Evolutionary conservation across 2,329 filamentous ascomycete genomes (phyloP), one percentile per base, ranked within the genome.

Genomic region (Exutisphaerella laricina): DNA sequence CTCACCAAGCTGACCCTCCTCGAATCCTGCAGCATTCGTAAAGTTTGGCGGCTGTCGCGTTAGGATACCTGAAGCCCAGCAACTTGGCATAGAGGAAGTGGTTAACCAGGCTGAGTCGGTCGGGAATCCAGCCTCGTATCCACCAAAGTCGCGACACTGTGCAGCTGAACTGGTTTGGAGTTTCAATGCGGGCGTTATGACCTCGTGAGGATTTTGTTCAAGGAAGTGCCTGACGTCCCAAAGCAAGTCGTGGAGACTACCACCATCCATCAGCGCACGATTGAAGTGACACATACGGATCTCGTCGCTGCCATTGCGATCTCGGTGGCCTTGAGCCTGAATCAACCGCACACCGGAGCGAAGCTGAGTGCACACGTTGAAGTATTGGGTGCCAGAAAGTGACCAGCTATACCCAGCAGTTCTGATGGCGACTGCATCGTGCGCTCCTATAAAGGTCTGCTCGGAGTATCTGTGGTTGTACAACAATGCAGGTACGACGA

Each of bases 361-460:
- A 3, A 67, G 69, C 57, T 84, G 80, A 3, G 67, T 64, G 14
- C 70, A 71, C 21, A 81, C 71, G 2, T 54, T 51, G 37, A 79
- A 58, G 46, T 58, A 58, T 20, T 58, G 55, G 14, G 51, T 56
- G n/a, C 57, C 56, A 22, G 51, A 53, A 1, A 59, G 36, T 9
- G 53, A 41, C 65, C 57, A 44, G 58, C 62, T 33, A 48, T 62
- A 61, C 4, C 59, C 49, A 28, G 46, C 34, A 1, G 45, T 58
- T 17, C 55, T 39, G 60, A 84, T 82, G 28, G 80, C 78, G 25
- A 78, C 73, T 7, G 75, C 75, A 65, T 85, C 74, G 63, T 85
- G 82, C 4, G 80, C 71, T n/a, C 79, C 82, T 17, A 80, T 66
- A 48, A 78, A 74, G 9, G 74, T 75, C 41, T 82, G 63, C 22